Base-by-base conservation (phyloP, 305 asterid genomes). In the Fraxinus sp. region DNA sequence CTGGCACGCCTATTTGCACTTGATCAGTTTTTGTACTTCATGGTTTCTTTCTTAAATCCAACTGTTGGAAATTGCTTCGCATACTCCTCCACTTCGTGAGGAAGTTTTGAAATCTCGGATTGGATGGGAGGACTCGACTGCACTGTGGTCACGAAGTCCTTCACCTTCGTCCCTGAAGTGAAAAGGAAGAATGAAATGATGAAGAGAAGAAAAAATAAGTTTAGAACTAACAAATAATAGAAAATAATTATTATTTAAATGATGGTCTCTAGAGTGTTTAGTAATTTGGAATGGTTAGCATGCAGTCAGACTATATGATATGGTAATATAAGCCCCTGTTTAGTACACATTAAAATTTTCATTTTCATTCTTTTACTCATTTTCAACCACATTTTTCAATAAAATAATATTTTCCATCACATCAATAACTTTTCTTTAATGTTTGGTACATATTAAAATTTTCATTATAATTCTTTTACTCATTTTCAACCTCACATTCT, bases 31-130 rank as follows among this genome's bases (percentile, higher is more conserved):
- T 93, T 95, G 93, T 92, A 92, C 88, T 95, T 95, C 98, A 95
- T 93, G 86, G 97, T 95, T 84, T 90, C 97, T 80, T 92, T 95
- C 88, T 93, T 97, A 74, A 95, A 95, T 10, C 98, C 98, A 72
- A 95, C 90, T 41, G 98, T 95, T 20, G 98, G 98, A 84, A 95
- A 95, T 84, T 92, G 98, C 87, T 95, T 95, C 0, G 98, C 98
- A n/a, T 83, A 95, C 84, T 95, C 97, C 89, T 95, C 98, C 83
- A 95, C 95, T 3, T 87, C 93, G 49, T 79, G 92, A 78, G 95
- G 94, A 74, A 95, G 95, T 83, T 92, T 91, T 16, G 91, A 86
- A 44, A 90, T 84, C 91, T 92, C 98, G 1, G 97, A 89, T 81
- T 95, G 92, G 90, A 89, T 62, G 20, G 35, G 77, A 2, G 88